Evolutionary conservation across 139 green algal species (phyloP), one percentile per base, ranked within the genome.

Genomic region (Chlorella sp.): DNA sequence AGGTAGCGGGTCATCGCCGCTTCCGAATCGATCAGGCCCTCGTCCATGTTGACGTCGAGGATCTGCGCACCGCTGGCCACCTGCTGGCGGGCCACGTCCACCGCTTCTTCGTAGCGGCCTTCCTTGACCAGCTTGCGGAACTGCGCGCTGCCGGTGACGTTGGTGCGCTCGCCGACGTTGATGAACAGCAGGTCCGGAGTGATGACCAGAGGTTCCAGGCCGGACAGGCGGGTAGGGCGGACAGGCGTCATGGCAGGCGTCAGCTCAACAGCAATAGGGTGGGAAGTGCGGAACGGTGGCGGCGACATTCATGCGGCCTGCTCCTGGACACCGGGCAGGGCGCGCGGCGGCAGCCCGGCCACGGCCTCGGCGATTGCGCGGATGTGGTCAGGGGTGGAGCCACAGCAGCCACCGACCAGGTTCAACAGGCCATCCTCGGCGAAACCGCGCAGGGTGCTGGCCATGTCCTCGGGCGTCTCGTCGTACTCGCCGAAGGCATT

Each of bases 1-100:
- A 99, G 92, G 74, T 95, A 98, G 65, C 89, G 89, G 5, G 91
- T 98, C 95, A 99, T 99, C 68, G 94, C 94, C 0, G 80, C 73
- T 36, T 97, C 89, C 35, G 90, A 94, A 2, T 98, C 95, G 62
- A 99, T 97, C 76, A 99, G 82, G 5, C 95, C 94, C 62, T 99
- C 95, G 71, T 99, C 95, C 91, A 98, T 97, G 85, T 99, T 99
- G 87, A 99, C 96, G 86, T 99, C 95, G 76, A 99, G 90, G 67
- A 98, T 80, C 69, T 99, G 72, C 0, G 94, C 93, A 5, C 90
- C 90, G 72, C 93, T 82, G 77, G 89, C 75, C 3, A 80, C 62
- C 63, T 77, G 61, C 81, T 94, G 92, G 31, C 94, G 74, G 1
- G 92, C 94, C 65, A 98, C 97, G 67, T 72, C 71, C 27, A 92